These are phyloP conservation scores for Dipteronia sinensis DNA, from an alignment of 345 rosid genomes.

Conservation along the genomic window DNA sequence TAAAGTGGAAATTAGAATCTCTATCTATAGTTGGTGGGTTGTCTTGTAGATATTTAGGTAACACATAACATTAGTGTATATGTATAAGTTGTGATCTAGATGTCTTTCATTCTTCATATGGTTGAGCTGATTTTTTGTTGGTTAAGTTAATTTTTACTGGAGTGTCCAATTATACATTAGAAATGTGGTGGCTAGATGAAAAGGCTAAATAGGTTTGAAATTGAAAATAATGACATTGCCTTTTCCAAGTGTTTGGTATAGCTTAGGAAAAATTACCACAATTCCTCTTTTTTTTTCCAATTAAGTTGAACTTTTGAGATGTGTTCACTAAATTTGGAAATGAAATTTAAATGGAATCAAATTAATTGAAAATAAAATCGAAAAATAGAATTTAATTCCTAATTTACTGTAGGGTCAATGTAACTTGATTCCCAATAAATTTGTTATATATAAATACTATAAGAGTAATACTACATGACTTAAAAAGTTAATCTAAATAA, in stretches of 20 bases:
- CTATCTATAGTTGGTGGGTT: constrained; percentile 15
- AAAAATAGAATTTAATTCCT: too few species aligned
- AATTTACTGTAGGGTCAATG: too few species aligned
- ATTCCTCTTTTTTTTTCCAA: too few species aligned
- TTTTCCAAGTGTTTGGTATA: constrained; percentile 6
- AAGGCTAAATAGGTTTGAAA: background rate
- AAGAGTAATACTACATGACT: too few species aligned
- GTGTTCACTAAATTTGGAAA: too few species aligned
- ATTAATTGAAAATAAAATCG: too few species aligned
- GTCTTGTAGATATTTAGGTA: background rate
- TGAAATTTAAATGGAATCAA: too few species aligned
- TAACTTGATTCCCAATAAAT: too few species aligned
- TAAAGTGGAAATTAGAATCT: background rate
- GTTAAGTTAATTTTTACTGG: background rate
- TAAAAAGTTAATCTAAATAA: too few species aligned
- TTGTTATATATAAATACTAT: too few species aligned
- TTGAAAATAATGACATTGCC: background rate
- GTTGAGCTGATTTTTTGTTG: constrained; percentile 5
- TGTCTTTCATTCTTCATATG: background rate
- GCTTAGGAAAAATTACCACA: background rate
- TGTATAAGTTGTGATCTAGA: background rate
- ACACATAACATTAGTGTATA: background rate
- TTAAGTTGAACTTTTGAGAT: too few species aligned
- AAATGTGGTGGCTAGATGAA: background rate
- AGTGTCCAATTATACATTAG: background rate